Evolutionary conservation across 805 yeast species (phyloP).

Genomic region (Grigorovia jiainica): DNA sequence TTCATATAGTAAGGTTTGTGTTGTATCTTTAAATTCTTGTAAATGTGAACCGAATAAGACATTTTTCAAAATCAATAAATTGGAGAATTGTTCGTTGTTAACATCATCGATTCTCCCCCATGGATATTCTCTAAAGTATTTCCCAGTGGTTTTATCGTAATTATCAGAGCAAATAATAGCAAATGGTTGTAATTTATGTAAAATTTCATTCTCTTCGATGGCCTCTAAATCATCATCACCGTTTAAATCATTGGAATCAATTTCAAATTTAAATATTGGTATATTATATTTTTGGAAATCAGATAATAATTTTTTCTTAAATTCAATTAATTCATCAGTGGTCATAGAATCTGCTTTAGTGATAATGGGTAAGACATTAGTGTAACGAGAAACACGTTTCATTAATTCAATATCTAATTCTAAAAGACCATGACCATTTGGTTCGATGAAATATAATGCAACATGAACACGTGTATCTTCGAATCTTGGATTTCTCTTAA

Average conservation of each 20-base stretch:
- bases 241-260: slow-evolving; percentile 57
- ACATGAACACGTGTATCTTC: slow-evolving; percentile 72
- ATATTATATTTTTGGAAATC: slow-evolving; percentile 63
- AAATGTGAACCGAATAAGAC: slow-evolving; percentile 77
- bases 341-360: slow-evolving; percentile 68
- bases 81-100: slow-evolving; percentile 41
- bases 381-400: slow-evolving; percentile 62
- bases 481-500: slow-evolving; percentile 75
- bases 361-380: slow-evolving; percentile 64
- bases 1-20: slow-evolving; percentile 68
- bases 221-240: slow-evolving; percentile 65
- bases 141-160: slow-evolving; percentile 41
- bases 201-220: slow-evolving; percentile 55
- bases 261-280: slow-evolving; percentile 64
- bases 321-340: slow-evolving; percentile 43
- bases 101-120: slow-evolving; percentile 52
- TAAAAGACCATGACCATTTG: slow-evolving; percentile 70
- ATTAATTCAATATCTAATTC: slow-evolving; percentile 66
- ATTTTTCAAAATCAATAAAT: slow-evolving; percentile 48
- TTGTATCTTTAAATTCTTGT: slow-evolving; percentile 71
- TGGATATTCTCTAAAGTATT: slow-evolving; percentile 60
- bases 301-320: slow-evolving; percentile 48
- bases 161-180: slow-evolving; percentile 61
- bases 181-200: slow-evolving; percentile 64
- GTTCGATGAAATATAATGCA: slow-evolving; percentile 60